These are phyloP conservation scores for Plantago elongata DNA, from an alignment of 257 asterid genomes.

Conservation along the genomic window DNA sequence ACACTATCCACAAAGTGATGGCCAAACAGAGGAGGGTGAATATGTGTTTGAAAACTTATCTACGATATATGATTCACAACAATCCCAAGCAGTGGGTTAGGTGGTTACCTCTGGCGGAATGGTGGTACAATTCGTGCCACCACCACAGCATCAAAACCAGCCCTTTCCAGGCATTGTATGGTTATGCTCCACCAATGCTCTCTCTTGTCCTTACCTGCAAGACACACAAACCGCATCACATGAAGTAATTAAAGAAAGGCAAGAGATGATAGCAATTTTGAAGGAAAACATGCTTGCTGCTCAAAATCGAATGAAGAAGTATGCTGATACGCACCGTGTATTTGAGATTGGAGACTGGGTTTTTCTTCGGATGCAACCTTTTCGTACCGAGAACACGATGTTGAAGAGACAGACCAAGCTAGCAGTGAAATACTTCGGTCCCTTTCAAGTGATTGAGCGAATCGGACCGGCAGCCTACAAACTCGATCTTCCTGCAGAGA, in stretches of 20 bases:
- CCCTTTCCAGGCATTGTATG: neutral
- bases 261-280: neutral
- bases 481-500: neutral
- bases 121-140: neutral
- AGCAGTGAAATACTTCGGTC: neutral
- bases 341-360: slow-evolving; percentile 3
- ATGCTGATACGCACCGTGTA: neutral
- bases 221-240: too few species aligned
- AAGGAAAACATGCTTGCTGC: neutral
- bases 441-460: neutral
- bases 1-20: slow-evolving; percentile 5
- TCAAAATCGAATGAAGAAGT: neutral
- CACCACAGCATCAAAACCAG: neutral
- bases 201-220: neutral
- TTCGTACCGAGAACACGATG: neutral
- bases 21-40: slow-evolving; percentile 5
- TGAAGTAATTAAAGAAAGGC: neutral
- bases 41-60: neutral
- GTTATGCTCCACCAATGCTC: neutral
- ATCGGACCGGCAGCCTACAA: neutral
- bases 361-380: neutral
- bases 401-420: neutral
- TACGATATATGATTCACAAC: neutral
- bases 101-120: neutral
- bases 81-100: neutral